Percentiles rank a stretch among this genome's conserved stretches.
phyloP scores from a whole-genome alignment of 768 basidiomycete species.

The Postia placenta region DNA sequence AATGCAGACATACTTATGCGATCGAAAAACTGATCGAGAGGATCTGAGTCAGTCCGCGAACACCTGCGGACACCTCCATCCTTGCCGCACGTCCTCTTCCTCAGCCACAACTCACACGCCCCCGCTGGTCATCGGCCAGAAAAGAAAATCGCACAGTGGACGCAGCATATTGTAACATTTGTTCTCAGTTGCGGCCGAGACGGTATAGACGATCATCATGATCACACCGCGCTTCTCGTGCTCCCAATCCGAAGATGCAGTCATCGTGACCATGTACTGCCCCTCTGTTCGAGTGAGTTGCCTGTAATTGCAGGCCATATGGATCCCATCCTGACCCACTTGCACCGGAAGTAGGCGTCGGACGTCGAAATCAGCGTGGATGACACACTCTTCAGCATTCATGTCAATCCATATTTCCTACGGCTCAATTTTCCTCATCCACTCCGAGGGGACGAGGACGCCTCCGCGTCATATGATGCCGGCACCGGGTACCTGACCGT shows the following conservation, averaged over 20 bases:
- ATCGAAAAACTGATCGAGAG: neutral
- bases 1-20: neutral
- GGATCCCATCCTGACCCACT: slow-evolving; percentile 3
- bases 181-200: too few species aligned
- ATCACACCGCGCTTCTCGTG: slow-evolving; percentile 35
- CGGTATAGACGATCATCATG: slow-evolving; percentile 21
- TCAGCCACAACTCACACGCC: too few species aligned
- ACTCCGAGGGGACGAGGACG: slow-evolving; percentile 55
- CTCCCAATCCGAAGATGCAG: slow-evolving; percentile 25
- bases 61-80: too few species aligned
- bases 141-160: too few species aligned
- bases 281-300: slow-evolving; percentile 29
- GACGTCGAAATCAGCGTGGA: slow-evolving; percentile 79
- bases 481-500: slow-evolving; percentile 72
- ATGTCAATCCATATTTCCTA: slow-evolving; percentile 82
- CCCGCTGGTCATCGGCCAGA: too few species aligned
- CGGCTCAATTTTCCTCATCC: slow-evolving; percentile 70
- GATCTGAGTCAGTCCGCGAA: too few species aligned
- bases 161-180: too few species aligned
- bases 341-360: slow-evolving; percentile 50
- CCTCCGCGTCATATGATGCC: slow-evolving; percentile 72
- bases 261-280: slow-evolving; percentile 28
- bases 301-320: too few species aligned
- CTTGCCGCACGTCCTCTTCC: too few species aligned
- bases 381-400: slow-evolving; percentile 59